Evolutionary conservation across 495 filamentous ascomycete genomes (phyloP), one percentile per base, ranked within the genome.

Genomic region (Lindgomyces ingoldianus): DNA sequence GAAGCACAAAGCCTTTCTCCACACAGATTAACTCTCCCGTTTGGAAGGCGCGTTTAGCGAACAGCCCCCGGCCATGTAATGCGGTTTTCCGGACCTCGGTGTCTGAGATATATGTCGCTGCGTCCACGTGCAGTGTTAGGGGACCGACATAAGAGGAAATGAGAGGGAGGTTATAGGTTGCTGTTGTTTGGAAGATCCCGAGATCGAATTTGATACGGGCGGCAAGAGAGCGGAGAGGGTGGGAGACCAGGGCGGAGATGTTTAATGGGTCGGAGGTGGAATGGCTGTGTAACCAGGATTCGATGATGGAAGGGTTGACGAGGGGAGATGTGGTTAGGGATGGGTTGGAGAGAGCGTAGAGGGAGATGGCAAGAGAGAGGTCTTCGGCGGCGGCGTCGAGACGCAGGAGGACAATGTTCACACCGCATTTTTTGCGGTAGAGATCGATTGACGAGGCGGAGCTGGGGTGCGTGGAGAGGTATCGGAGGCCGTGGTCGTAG

Each of bases 1-100:
- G 16, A 42, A 65, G 53, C 63, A 78, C 70, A 55, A 86, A 83
- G 0, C 83, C 81, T 59, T 85, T 86, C 62, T 86, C 82, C 50
- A 79, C 83, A 16, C 85, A 58, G 0, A 86, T 66, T 12, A 86
- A 73, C 4, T 84, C 81, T 0, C 83, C 84, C 0, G 76, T 76
- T 49, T 78, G 72, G 49, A 87, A 77, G 10, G 67, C 75, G 22
- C 73, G 65, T 12, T 80, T 81, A 0, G 80, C 76, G 57, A 84
- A 85, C 1, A 84, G 61, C 1, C 81, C 81, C 18, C 76, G 72
- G 9, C 82, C 80, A 52, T 66, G 64, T 26, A 53, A 67, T 0
- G 62, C 44, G 1, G 72, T 65, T 0, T 44, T 10, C 27, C 70
- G 72, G 3, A 78, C 60, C 36, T 63, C 42, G 10, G 61, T 65